Base-by-base conservation (phyloP, 176 grass and related monocot species). In the Bolboschoenus planiculmis region DNA sequence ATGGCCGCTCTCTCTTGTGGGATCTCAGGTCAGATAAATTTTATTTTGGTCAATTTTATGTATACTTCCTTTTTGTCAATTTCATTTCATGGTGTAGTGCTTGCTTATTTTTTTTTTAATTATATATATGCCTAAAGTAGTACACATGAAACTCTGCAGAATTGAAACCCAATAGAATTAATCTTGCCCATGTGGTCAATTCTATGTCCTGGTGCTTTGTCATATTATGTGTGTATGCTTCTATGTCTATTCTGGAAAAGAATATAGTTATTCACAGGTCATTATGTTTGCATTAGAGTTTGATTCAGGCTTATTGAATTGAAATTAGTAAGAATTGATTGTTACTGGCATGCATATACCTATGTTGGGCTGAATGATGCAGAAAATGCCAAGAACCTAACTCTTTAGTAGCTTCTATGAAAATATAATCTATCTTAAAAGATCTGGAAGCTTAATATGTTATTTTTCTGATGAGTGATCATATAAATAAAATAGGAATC, bases 1-100 rank as follows among this genome's bases (percentile, higher is more conserved):
- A 98, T 85, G 95, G 95, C 65, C 85, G 81, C 79, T 86, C 90
- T 67, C 85, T 98, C 62, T 60, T 98, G 70, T 95, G 83, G 89
- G 95, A 98, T 84, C 78, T 98, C 85, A 94, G 94, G 94, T 97
- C 71, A 74, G 47, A 65, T 72, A 48, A 29, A 27, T 80, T 80
- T 60, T 80, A 42, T 37, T 67, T 50, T 75, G 31, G 72, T 46
- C 23, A 27, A 78, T 13, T 56, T 56, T 23, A 44, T 73, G 35
- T 58, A 80, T 36, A 39, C 18, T n/a, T 56, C 10, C n/a, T n/a
- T 36, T 50, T 50, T 54, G 14, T 37, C 53, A 39, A 59, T 35
- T 55, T n/a, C 0, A 53, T 50, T 51, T 58, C 7, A 35, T 29
- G 15, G 51, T 56, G 18, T 59, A 31, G 36, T 43, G n/a, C 4